Evolutionary conservation across 768 basidiomycete genomes (phyloP).

Genomic region (Pleurotus djamor): DNA sequence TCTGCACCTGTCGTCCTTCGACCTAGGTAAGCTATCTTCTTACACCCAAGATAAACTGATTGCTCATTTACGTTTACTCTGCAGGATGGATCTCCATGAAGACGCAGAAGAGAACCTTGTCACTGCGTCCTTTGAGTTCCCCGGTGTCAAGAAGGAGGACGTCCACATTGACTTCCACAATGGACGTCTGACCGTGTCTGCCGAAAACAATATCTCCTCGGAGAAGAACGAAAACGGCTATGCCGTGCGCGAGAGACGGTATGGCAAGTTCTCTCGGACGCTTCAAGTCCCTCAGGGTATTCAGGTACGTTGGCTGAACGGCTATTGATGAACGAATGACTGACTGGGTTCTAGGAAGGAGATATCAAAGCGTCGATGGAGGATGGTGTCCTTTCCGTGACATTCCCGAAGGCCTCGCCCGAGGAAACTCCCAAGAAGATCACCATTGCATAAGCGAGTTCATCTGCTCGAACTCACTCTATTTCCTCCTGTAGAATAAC

Average conservation of each 20-base stretch:
- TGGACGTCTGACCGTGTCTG: slow-evolving; percentile 49
- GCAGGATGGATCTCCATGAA: slow-evolving; percentile 59
- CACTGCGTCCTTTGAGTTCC: slow-evolving; percentile 61
- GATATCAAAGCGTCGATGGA: slow-evolving; percentile 42
- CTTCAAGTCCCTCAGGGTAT: slow-evolving; percentile 52
- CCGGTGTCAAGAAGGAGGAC: slow-evolving; percentile 52
- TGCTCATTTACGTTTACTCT: neutral
- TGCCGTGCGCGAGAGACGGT: slow-evolving; percentile 49
- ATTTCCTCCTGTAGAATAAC: no score
- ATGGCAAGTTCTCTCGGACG: slow-evolving; percentile 43
- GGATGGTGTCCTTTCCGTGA: slow-evolving; percentile 42
- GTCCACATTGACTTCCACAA: slow-evolving; percentile 52
- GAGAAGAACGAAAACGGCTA: slow-evolving; percentile 36
- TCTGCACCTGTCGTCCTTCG: slow-evolving; percentile 13
- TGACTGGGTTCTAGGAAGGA: neutral
- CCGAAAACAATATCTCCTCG: slow-evolving; percentile 36
- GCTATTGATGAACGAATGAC: neutral
- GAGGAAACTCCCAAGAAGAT: slow-evolving; percentile 45
- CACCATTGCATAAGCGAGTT: slow-evolving; percentile 14
- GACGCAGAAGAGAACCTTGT: slow-evolving; percentile 43
- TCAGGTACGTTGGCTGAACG: slow-evolving; percentile 30
- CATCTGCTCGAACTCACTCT: no score
- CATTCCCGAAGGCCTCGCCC: slow-evolving; percentile 42
- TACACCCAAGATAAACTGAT: neutral
- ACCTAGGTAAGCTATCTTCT: neutral